Percentiles rank a stretch among this genome's conserved stretches.
These are phyloP conservation scores for Tricholoma matsutake DNA, from an alignment of 768 basidiomycete genomes.

Conservation along the genomic window DNA sequence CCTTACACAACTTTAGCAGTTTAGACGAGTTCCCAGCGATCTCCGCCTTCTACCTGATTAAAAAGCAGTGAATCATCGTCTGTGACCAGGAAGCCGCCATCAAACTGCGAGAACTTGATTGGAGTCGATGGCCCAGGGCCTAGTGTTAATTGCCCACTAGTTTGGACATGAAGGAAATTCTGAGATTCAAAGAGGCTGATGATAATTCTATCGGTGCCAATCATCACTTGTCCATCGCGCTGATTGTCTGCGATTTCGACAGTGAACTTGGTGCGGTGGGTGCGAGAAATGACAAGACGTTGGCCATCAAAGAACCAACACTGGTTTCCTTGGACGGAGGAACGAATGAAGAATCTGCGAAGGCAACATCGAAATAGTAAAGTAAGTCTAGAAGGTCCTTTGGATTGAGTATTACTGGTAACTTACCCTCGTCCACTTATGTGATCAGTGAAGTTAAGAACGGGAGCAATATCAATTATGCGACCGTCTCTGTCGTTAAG, in stretches of 20 bases:
- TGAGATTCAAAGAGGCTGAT: neutral
- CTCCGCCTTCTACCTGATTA: neutral
- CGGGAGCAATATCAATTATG: slow-evolving; percentile 7
- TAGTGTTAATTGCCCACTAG: neutral
- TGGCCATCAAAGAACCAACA: slow-evolving; percentile 6
- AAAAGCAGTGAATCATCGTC: neutral
- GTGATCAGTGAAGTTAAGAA: slow-evolving; percentile 4
- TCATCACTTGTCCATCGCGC: neutral
- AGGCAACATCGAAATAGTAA: neutral
- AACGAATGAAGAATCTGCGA: slow-evolving; percentile 6
- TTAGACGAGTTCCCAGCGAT: neutral
- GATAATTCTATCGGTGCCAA: neutral
- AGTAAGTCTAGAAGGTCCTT: too few species aligned
- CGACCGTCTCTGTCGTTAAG: slow-evolving; percentile 13
- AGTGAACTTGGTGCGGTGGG: slow-evolving; percentile 4
- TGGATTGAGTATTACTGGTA: too few species aligned
- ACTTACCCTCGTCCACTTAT: slow-evolving; percentile 8
- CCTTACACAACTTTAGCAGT: too few species aligned
- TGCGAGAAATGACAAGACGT: neutral
- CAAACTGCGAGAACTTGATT: neutral
- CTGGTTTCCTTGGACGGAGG: neutral
- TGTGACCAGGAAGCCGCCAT: neutral
- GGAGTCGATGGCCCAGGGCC: neutral
- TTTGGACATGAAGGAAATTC: neutral
- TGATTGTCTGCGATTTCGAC: neutral